Base-by-base conservation (phyloP, 106 monocot genomes). In the Apostasia shenzhenica region DNA sequence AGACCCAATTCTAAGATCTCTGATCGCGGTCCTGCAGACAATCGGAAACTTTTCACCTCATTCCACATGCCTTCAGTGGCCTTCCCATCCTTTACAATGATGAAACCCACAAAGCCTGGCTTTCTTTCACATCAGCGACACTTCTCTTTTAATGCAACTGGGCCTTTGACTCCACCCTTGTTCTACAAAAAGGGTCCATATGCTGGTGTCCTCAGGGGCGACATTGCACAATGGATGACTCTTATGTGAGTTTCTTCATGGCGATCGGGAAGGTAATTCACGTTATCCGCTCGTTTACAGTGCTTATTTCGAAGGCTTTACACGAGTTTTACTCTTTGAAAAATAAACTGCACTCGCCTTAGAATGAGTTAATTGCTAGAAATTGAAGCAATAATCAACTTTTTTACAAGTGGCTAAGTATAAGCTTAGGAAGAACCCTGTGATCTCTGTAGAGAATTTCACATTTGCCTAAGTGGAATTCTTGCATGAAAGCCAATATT, bases 191-290 rank as follows among this genome's bases (percentile, higher is more conserved):
- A 44, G 45, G 45, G 54, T 12, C 37, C 70, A 5, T 41, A 44
- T 48, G 45, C 50, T 55, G 72, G 75, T 65, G 85, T 89, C 54
- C 63, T 89, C 53, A 82, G 89, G 43, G 77, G 75, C 52, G 89
- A 89, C 68, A 85, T 89, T 49, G 79, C 66, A 14, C 73, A 72
- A 57, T 83, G 80, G 80, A 82, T 89, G 85, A 66, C 73, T 72
- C 67, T 9, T 40, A 57, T 59, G 46, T 72, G 67, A 67, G 65
- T 26, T 26, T 26, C 26, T 26, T 26, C 26, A 26, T 26, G 26
- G 26, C 26, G 26, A 26, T 26, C 26, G 26, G 26, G 26, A 26
- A 26, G 26, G 26, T 26, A 26, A 26, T 26, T 26, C 26, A 26
- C 26, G 26, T 26, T 26, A 26, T 26, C 26, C 26, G 26, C 26